Conservation (phyloP, 768 basidiomycete species). For the Amanita polypyramis region DNA sequence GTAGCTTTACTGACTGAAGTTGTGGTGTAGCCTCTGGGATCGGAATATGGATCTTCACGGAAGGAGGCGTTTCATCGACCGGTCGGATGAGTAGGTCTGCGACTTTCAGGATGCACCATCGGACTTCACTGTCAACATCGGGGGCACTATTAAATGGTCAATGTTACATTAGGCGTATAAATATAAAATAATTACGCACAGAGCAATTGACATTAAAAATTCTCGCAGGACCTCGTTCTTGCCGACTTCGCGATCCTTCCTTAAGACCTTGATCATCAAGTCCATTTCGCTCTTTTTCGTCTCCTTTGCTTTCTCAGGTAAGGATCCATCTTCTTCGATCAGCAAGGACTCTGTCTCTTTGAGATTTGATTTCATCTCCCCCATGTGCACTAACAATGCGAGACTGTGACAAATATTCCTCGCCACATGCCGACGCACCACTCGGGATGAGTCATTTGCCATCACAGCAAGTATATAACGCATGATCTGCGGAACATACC, state of each 20-base stretch:
- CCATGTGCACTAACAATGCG: slow-evolving; percentile 77
- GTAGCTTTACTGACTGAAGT: slow-evolving; percentile 41
- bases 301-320: slow-evolving; percentile 60
- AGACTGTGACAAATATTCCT: slow-evolving; percentile 79
- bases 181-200: slow-evolving; percentile 36
- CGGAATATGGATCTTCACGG: slow-evolving; percentile 80
- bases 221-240: slow-evolving; percentile 73
- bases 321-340: slow-evolving; percentile 79
- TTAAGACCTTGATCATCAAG: slow-evolving; percentile 72
- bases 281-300: slow-evolving; percentile 78
- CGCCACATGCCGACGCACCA: slow-evolving; percentile 81
- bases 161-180: slow-evolving; percentile 15
- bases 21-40: slow-evolving; percentile 50
- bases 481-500: slow-evolving; percentile 79
- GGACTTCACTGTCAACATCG: slow-evolving; percentile 77
- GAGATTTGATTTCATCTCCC: slow-evolving; percentile 70
- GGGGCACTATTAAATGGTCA: slow-evolving; percentile 38
- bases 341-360: slow-evolving; percentile 72
- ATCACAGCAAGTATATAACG: slow-evolving; percentile 83
- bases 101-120: slow-evolving; percentile 85
- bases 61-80: slow-evolving; percentile 74
- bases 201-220: slow-evolving; percentile 68
- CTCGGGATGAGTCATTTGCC: slow-evolving; percentile 73
- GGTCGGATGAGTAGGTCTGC: slow-evolving; percentile 83
- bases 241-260: slow-evolving; percentile 80